Evolutionary conservation across 1,284 basidiomycete genomes (phyloP).

Genomic region (Sphaerobolus stellatus): DNA sequence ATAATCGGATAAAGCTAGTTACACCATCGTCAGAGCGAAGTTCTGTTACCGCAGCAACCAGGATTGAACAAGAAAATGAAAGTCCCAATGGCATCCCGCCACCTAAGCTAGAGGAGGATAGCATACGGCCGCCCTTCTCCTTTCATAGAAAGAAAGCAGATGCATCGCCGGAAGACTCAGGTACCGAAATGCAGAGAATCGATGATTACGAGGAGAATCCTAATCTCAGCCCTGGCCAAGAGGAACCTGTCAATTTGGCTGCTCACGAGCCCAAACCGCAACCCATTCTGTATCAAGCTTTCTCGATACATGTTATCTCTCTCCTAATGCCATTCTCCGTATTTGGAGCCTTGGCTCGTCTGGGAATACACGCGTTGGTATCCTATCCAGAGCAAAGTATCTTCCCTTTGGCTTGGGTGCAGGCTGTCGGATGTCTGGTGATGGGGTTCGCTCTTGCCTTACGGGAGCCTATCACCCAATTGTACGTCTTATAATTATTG

Average conservation of each 20-base stretch:
- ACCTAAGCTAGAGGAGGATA: no score
- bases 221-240: neutral
- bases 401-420: conserved; percentile 84
- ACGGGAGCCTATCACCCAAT: conserved; percentile 68
- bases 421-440: conserved; percentile 86
- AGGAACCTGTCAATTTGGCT: neutral
- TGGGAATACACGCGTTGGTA: conserved; percentile 71
- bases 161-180: no score
- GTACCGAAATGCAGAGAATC: neutral
- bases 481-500: conserved; percentile 53
- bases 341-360: conserved; percentile 74
- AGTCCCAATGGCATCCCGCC: no score
- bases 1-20: no score
- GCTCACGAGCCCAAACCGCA: neutral
- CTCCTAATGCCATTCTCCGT: conserved; percentile 76
- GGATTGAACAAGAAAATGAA: neutral
- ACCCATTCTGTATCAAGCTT: conserved; percentile 43
- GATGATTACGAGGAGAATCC: conserved; percentile 3
- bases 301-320: conserved; percentile 63
- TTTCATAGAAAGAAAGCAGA: no score
- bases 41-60: no score
- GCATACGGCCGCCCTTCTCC: no score
- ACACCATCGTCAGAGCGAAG: no score
- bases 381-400: conserved; percentile 76
- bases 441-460: conserved; percentile 81